A percentile compares a stretch with the other conserved stretches of the same genome.
Evolutionary conservation across 805 yeast species (phyloP).

Genomic region (Blastobotrys mokoenaii): DNA sequence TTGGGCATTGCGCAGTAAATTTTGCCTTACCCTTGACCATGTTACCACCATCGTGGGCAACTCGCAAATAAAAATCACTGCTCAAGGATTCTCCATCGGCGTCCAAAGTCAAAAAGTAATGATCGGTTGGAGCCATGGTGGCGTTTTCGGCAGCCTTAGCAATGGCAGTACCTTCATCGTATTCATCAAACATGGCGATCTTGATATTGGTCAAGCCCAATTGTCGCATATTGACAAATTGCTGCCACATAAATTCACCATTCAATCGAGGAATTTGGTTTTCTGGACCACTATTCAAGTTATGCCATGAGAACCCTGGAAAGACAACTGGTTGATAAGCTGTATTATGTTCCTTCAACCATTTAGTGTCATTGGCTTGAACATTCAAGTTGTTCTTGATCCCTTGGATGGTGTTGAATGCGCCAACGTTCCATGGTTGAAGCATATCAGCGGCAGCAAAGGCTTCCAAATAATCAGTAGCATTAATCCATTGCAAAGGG

Average conservation of each 20-base stretch:
- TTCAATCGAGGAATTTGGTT: constrained; percentile 4
- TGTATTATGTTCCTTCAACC: neutral
- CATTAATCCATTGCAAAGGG: neutral
- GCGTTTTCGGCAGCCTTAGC: constrained; percentile 3
- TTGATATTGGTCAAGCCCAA: neutral
- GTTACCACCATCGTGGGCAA: neutral
- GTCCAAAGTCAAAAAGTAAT: constrained; percentile 1
- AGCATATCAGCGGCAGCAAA: constrained; percentile 1
- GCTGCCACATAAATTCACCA: constrained; percentile 2
- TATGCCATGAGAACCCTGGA: constrained; percentile 2
- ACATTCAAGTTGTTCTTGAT: neutral
- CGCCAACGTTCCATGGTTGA: constrained; percentile 2
- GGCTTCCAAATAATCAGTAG: no score
- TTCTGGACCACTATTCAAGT: neutral
- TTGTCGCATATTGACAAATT: neutral
- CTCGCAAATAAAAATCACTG: constrained; percentile 1
- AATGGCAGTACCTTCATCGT: constrained; percentile 1
- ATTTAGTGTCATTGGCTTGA: neutral
- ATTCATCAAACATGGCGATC: constrained; percentile 3
- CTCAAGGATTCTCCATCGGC: constrained; percentile 1
- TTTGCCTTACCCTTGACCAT: constrained; percentile 1
- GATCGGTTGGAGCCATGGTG: neutral
- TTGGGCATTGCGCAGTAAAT: no score
- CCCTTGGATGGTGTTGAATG: neutral
- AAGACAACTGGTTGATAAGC: constrained; percentile 1